phyloP scores from a whole-genome alignment of 345 rosid genomes.

The Salix koriyanagi region DNA sequence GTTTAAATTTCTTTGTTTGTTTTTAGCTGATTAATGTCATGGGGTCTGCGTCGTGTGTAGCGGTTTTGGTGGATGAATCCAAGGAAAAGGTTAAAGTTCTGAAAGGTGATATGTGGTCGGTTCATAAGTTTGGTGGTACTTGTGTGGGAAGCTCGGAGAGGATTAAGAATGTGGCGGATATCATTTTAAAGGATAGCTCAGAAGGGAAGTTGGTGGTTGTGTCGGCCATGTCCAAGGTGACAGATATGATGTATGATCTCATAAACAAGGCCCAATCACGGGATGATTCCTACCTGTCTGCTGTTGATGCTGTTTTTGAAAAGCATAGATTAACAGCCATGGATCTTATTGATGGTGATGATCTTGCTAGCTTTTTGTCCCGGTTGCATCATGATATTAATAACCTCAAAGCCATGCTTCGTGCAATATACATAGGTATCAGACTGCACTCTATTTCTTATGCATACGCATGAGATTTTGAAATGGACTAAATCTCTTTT shows the following conservation, averaged over 20 bases:
- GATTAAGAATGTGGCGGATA: slow-evolving; percentile 76
- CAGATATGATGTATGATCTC: slow-evolving; percentile 98
- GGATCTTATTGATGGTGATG: slow-evolving; percentile 80
- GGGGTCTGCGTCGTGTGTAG: slow-evolving; percentile 18
- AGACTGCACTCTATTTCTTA: neutral
- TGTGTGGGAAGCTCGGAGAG: slow-evolving; percentile 88
- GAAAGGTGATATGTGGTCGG: slow-evolving; percentile 76
- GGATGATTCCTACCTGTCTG: slow-evolving; percentile 74
- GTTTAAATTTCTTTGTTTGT: neutral
- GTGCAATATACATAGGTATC: slow-evolving; percentile 89
- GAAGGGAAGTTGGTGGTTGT: slow-evolving; percentile 86
- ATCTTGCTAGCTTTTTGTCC: slow-evolving; percentile 69
- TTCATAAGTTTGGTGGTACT: slow-evolving; percentile 97
- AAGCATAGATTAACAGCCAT: slow-evolving; percentile 72
- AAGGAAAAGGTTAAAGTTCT: slow-evolving; percentile 48
- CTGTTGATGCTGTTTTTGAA: slow-evolving; percentile 68
- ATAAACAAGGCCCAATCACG: slow-evolving; percentile 77
- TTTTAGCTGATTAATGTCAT: neutral
- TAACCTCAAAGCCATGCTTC: slow-evolving; percentile 95
- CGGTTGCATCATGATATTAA: slow-evolving; percentile 66
- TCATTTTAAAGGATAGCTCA: slow-evolving; percentile 55
- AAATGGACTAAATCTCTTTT: neutral
- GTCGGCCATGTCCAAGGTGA: slow-evolving; percentile 97
- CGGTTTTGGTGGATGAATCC: slow-evolving; percentile 42
- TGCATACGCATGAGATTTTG: neutral